A percentile compares a stretch with the other conserved stretches of the same genome.
phyloP scores from a whole-genome alignment of 1,139 yeast species.

The Blastobotrys malaysiensis region DNA sequence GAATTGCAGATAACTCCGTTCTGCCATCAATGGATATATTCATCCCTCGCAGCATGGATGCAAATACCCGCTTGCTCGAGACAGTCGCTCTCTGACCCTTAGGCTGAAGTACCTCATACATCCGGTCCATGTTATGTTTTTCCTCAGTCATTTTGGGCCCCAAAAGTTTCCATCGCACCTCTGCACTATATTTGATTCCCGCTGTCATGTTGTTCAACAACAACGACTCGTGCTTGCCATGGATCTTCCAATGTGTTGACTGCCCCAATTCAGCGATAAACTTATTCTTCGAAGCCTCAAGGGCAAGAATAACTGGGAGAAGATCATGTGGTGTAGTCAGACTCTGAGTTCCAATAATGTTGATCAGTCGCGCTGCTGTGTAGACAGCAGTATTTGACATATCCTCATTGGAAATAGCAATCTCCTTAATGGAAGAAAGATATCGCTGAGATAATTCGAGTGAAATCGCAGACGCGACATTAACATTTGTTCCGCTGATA shows the following conservation, averaged over 20 bases:
- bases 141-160: slow-evolving; percentile 2
- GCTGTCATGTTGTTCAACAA: slow-evolving; percentile 58
- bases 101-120: slow-evolving; percentile 9
- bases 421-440: slow-evolving; percentile 41
- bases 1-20: background rate
- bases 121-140: slow-evolving; percentile 3
- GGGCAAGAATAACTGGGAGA: slow-evolving; percentile 50
- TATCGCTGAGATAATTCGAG: slow-evolving; percentile 65
- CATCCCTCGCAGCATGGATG: slow-evolving; percentile 6
- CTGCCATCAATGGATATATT: background rate
- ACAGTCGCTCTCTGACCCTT: slow-evolving; percentile 2
- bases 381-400: slow-evolving; percentile 39
- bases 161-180: slow-evolving; percentile 34
- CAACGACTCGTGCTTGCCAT: slow-evolving; percentile 62
- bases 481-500: slow-evolving; percentile 45
- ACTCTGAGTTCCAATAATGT: slow-evolving; percentile 53
- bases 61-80: slow-evolving; percentile 7
- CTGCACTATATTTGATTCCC: slow-evolving; percentile 54
- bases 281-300: slow-evolving; percentile 49
- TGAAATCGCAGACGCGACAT: slow-evolving; percentile 62
- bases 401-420: slow-evolving; percentile 44
- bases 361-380: slow-evolving; percentile 50
- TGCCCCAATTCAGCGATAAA: slow-evolving; percentile 44
- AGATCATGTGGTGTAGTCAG: slow-evolving; percentile 71
- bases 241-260: slow-evolving; percentile 50